These are phyloP conservation scores for Trematosphaeria pertusa DNA, from an alignment of 2,329 filamentous ascomycete genomes.

Conservation along the genomic window DNA sequence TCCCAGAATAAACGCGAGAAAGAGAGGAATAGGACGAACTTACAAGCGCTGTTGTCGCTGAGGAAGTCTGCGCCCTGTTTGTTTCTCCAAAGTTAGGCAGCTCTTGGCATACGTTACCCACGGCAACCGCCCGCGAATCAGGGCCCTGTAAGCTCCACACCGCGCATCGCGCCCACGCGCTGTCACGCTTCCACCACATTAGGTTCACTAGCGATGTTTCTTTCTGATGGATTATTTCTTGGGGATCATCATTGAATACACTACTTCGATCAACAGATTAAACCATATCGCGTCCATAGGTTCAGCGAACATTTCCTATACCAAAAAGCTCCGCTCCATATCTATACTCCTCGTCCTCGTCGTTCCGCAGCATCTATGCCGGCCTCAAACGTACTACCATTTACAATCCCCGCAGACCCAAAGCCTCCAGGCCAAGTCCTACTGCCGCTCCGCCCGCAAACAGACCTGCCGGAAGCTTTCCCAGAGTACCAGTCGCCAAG, in stretches of 20 bases:
- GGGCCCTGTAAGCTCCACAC: not conserved
- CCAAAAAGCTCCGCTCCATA: too few relatives aligned
- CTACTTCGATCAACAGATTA: too few relatives aligned
- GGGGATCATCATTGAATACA: too few relatives aligned
- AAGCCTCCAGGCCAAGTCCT: conserved; percentile 22
- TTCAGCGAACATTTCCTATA: too few relatives aligned
- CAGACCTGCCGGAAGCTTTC: conserved; percentile 19
- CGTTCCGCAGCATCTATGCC: too few relatives aligned
- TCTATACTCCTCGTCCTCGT: too few relatives aligned
- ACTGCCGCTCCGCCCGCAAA: conserved; percentile 24
- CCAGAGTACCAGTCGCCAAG: conserved; percentile 29
- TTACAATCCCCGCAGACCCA: conserved; percentile 26
- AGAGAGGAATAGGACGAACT: not conserved
- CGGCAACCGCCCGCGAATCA: conserved; percentile 6
- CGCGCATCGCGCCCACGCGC: not conserved
- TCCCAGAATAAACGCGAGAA: not conserved
- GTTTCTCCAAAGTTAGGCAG: conserved; percentile 6
- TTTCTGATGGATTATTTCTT: too few relatives aligned
- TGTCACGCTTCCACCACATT: too few relatives aligned
- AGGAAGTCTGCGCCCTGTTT: conserved; percentile 9
- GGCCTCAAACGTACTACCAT: too few relatives aligned
- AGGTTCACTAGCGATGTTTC: too few relatives aligned
- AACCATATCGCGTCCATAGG: too few relatives aligned
- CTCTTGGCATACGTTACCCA: conserved; percentile 20
- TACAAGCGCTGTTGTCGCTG: conserved; percentile 7